Evolutionary conservation across 2,329 filamentous ascomycete species (phyloP).

Genomic region (Samsoniella hepiali): DNA sequence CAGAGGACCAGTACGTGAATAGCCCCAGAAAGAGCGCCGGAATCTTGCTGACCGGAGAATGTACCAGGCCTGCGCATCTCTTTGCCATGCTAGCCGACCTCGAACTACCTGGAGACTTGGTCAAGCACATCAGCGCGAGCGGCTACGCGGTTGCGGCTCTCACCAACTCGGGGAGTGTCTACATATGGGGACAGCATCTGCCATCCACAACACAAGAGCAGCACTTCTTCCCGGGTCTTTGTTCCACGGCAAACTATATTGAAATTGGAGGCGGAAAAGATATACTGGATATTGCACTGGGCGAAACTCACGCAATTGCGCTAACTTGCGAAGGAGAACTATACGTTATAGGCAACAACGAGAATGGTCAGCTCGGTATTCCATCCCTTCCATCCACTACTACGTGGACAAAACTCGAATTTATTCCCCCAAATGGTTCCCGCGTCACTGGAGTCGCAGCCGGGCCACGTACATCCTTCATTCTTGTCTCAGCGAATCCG

Average conservation of each 20-base stretch:
- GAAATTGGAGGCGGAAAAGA: slow-evolving; percentile 48
- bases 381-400: slow-evolving; percentile 28
- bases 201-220: slow-evolving; percentile 30
- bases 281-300: slow-evolving; percentile 55
- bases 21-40: background rate
- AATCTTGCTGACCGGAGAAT: background rate
- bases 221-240: slow-evolving; percentile 31
- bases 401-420: slow-evolving; percentile 37
- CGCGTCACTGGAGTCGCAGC: slow-evolving; percentile 43
- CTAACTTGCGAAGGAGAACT: slow-evolving; percentile 48
- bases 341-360: slow-evolving; percentile 55
- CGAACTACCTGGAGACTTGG: slow-evolving; percentile 41
- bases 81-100: slow-evolving; percentile 50
- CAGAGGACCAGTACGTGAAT: slow-evolving; percentile 34
- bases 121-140: slow-evolving; percentile 52
- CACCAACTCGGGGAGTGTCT: slow-evolving; percentile 55
- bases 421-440: slow-evolving; percentile 28
- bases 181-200: slow-evolving; percentile 53
- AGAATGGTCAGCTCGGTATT: slow-evolving; percentile 56
- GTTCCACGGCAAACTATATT: slow-evolving; percentile 40
- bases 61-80: slow-evolving; percentile 40
- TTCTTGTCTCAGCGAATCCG: background rate
- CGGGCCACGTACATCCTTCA: slow-evolving; percentile 31
- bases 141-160: slow-evolving; percentile 58
- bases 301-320: slow-evolving; percentile 56